Conservation (phyloP, 2,329 filamentous ascomycete species). For the Paecilomyces sp. region DNA sequence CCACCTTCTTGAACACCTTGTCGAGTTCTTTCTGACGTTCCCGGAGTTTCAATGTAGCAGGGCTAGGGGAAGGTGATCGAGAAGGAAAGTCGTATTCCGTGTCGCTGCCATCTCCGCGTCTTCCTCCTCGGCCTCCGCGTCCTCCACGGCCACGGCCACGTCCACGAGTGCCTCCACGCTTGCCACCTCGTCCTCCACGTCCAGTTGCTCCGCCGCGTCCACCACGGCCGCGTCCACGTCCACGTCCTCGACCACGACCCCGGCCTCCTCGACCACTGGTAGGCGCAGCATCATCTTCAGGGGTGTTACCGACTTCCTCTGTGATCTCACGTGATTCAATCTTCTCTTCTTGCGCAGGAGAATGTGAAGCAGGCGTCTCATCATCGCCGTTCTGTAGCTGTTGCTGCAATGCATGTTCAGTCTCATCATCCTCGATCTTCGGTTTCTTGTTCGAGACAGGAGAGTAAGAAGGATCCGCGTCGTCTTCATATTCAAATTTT, state of each 20-base stretch:
- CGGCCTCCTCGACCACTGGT: slow-evolving; percentile 11
- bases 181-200: slow-evolving; percentile 22
- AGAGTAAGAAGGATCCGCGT: not conserved
- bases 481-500: not conserved
- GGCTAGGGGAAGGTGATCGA: slow-evolving; percentile 27
- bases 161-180: slow-evolving; percentile 7
- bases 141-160: slow-evolving; percentile 9
- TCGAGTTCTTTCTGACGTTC: slow-evolving; percentile 37
- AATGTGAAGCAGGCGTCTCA: slow-evolving; percentile 11
- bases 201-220: slow-evolving; percentile 10
- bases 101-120: slow-evolving; percentile 23
- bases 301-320: slow-evolving; percentile 8
- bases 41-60: slow-evolving; percentile 30
- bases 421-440: slow-evolving; percentile 23
- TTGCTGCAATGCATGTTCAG: slow-evolving; percentile 13
- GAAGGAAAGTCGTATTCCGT: slow-evolving; percentile 18
- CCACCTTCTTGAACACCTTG: slow-evolving; percentile 34
- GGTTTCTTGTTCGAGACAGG: slow-evolving; percentile 19
- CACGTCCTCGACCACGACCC: slow-evolving; percentile 24
- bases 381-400: slow-evolving; percentile 15
- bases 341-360: slow-evolving; percentile 10
- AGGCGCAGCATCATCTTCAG: slow-evolving; percentile 11
- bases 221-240: slow-evolving; percentile 22
- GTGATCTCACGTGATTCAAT: slow-evolving; percentile 14
- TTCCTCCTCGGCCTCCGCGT: slow-evolving; percentile 22